Evolutionary conservation across 306 rosid species (phyloP), one percentile per base, ranked within the genome.

Genomic region (Abrus precatorius): DNA sequence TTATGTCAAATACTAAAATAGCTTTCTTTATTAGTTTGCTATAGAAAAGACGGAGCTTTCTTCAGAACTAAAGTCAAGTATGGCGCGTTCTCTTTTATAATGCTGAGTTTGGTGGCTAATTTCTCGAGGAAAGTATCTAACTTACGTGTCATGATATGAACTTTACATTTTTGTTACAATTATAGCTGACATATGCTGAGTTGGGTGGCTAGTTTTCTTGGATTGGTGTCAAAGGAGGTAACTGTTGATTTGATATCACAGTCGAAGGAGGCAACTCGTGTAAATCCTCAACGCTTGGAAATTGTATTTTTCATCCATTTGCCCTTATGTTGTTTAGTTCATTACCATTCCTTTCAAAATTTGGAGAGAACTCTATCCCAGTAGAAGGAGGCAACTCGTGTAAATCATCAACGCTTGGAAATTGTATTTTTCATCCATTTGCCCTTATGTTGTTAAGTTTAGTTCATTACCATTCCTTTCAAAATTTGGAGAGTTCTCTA

Each of bases 381-480:
- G 20, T 20, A 0, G 20, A 20, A 20, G 20, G 20, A 76, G 67
- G 82, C 73, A 54, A 49, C 82, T 56, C n/a, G n/a, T 53, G 32
- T 27, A 80, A 41, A 66, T 70, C 61, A 74, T n/a, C 80, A 62
- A 38, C 71, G 43, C 5, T 69, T 40, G 33, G 62, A 50, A 67
- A 59, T 68, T 59, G 48, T 43, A 13, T 32, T 5, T 63, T 47
- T 52, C 60, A 49, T 27, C 68, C 75, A 10, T 45, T 29, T 2
- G 38, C 53, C 57, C 65, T n/a, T 72, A 50, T 64, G 44, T 32
- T 75, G 88, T 80, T n/a, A 71, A 75, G 80, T 12, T 54, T 55
- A 64, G 76, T 20, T 49, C 61, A 70, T 55, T 70, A 20, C 64
- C 33, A 57, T 64, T 77, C 40, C 78, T 55, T 50, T 48, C 80